Evolutionary conservation across 345 rosid genomes (phyloP).

Genomic region (Garcia nutans): DNA sequence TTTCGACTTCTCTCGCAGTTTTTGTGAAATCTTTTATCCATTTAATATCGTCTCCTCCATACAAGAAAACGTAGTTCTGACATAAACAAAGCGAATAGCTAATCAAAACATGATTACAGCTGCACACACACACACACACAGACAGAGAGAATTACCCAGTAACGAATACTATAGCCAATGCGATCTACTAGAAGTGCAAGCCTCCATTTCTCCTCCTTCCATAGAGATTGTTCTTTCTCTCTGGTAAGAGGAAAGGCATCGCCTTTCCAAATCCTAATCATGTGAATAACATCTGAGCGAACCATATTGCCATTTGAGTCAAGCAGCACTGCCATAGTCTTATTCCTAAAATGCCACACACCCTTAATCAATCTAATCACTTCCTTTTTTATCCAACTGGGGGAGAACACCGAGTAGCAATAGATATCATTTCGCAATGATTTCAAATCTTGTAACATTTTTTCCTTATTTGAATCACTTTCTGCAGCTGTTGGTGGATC

Average conservation of each 20-base stretch:
- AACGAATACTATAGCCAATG: slow-evolving; percentile 57
- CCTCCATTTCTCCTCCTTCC: slow-evolving; percentile 64
- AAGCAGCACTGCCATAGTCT: slow-evolving; percentile 74
- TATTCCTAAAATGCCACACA: slow-evolving; percentile 79
- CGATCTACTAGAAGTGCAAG: slow-evolving; percentile 73
- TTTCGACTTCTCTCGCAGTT: slow-evolving; percentile 49
- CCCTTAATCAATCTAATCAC: slow-evolving; percentile 65
- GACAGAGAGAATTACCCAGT: slow-evolving; percentile 37
- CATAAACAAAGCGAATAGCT: not conserved
- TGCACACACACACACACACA: too few relatives aligned
- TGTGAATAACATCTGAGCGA: slow-evolving; percentile 75
- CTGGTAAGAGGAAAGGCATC: slow-evolving; percentile 82
- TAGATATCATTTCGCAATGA: slow-evolving; percentile 45
- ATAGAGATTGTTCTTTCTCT: slow-evolving; percentile 55
- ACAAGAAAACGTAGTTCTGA: slow-evolving; percentile 71
- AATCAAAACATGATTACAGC: not conserved
- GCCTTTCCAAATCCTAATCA: slow-evolving; percentile 95
- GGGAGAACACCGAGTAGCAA: slow-evolving; percentile 70
- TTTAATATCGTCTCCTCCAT: slow-evolving; percentile 72
- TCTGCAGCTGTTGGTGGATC: slow-evolving; percentile 27
- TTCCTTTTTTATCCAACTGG: slow-evolving; percentile 55
- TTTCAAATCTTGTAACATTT: too few relatives aligned
- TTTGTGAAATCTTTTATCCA: slow-evolving; percentile 71
- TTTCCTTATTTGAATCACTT: too few relatives aligned
- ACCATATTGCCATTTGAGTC: slow-evolving; percentile 81